A percentile compares a stretch with the other conserved stretches of the same genome.
These are phyloP conservation scores for Emericellopsis terricola DNA, from an alignment of 495 filamentous ascomycete genomes.

Conservation along the genomic window DNA sequence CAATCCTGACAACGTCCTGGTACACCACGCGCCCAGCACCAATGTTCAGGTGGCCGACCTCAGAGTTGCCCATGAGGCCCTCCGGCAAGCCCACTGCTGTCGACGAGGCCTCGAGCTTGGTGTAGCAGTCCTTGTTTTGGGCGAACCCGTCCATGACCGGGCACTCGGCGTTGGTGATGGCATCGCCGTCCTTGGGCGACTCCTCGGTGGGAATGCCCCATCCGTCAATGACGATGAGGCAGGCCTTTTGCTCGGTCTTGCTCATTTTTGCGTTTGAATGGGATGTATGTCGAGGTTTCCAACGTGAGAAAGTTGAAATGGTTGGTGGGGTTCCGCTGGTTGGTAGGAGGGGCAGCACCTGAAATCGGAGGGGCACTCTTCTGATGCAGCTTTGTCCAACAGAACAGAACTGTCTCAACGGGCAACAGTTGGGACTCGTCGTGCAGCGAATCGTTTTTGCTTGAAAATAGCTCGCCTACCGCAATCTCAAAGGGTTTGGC, in stretches of 20 bases:
- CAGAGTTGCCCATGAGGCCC: conserved; percentile 95
- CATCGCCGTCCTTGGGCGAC: conserved; percentile 73
- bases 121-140: conserved; percentile 20
- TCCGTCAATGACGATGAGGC: conserved; percentile 75
- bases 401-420: too few species aligned
- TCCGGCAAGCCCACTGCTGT: conserved; percentile 90
- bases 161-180: conserved; percentile 80
- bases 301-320: too few species aligned
- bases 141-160: conserved; percentile 39
- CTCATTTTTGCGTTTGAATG: background rate
- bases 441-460: too few species aligned
- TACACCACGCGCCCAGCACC: conserved; percentile 94
- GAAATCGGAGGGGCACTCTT: too few species aligned
- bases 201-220: conserved; percentile 78
- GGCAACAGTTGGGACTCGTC: too few species aligned
- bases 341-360: too few species aligned
- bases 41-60: conserved; percentile 97
- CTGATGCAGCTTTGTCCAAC: too few species aligned
- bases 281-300: too few species aligned
- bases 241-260: background rate
- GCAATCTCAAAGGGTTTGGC: too few species aligned
- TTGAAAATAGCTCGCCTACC: too few species aligned
- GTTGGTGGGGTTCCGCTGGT: too few species aligned
- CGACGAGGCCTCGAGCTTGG: conserved; percentile 86
- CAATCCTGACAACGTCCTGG: conserved; percentile 96